Conservation (phyloP, 352 stramenopile species). For the Globisporangium viniferum region DNA sequence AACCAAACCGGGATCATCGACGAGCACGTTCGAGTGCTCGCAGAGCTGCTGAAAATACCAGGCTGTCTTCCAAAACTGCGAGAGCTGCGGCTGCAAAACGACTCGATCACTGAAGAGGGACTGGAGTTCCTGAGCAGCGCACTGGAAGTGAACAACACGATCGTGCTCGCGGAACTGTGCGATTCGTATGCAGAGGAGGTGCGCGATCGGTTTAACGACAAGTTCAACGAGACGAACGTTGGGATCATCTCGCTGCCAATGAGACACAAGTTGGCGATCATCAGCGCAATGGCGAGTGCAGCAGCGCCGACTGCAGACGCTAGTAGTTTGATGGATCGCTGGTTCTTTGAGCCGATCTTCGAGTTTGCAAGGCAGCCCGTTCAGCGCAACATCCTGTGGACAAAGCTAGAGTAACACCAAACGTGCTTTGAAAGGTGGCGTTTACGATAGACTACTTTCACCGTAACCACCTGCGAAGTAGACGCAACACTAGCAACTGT, state of each 20-base stretch:
- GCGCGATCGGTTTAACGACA: not conserved
- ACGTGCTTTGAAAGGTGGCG: no score
- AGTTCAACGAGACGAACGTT: not conserved
- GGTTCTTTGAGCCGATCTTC: slow-evolving; percentile 4
- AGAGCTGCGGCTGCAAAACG: not conserved
- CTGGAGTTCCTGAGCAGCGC: not conserved
- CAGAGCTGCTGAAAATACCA: not conserved
- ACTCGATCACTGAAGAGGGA: not conserved
- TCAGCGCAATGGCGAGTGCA: not conserved
- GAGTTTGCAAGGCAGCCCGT: not conserved
- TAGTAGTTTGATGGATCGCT: not conserved
- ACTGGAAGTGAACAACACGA: not conserved
- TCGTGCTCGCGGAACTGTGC: not conserved
- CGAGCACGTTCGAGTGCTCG: not conserved
- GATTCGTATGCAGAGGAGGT: not conserved
- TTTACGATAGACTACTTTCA: not conserved
- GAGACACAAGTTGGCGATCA: not conserved
- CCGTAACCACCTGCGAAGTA: no score
- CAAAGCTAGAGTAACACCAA: not conserved
- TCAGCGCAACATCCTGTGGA: not conserved
- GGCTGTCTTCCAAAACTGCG: not conserved
- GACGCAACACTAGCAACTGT: no score
- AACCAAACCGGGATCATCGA: not conserved
- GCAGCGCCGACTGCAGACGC: not conserved
- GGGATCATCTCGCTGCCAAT: not conserved